Evolutionary conservation across 805 yeast species (phyloP), one percentile per base, ranked within the genome.

Genomic region (Candida odintsovae): DNA sequence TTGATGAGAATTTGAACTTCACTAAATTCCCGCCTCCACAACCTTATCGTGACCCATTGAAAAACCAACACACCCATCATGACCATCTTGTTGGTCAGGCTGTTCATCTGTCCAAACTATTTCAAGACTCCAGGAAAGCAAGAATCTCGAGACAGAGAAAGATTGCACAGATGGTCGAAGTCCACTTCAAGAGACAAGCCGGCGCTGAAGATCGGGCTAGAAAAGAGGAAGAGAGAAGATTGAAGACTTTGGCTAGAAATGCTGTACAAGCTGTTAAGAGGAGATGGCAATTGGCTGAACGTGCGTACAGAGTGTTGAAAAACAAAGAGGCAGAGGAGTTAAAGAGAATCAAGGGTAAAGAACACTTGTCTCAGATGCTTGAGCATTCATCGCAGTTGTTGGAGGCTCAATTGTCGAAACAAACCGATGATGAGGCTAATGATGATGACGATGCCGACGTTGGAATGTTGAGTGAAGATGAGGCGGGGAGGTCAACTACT

Each of bases 311-410:
- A 42, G 85, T 82, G 15, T 70, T 86, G 49, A 94, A 86, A 59
- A 82, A 83, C 41, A 80, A 83, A 50, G 88, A 86, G 54, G 83
- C 77, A 49, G 96, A 88, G 55, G 90, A 86, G 53, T 75, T 84
- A 56, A 84, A 89, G 60, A 78, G 86, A 45, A 77, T 78, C 10
- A 81, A 84, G 58, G 96, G 97, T 35, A 86, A 90, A 60, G 86
- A 87, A 57, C 96, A 90, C 61, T 71, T 92, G 47, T 81, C 88
- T 47, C 84, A 88, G 59, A 90, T 92, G 74, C 70, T 92, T 47
- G 95, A 90, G 58, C 94, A 90, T 58, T 88, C 97, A 21, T 88
- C 97, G 0, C 90, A 87, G 60, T 74, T 92, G 31, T 71, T 92
- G 25, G 97, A 90, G 50, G 95, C 96, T 1, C 95, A 92, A 53